Conservation (phyloP, 176 grass and related monocot genomes). For the Eragrostis nindensis region DNA sequence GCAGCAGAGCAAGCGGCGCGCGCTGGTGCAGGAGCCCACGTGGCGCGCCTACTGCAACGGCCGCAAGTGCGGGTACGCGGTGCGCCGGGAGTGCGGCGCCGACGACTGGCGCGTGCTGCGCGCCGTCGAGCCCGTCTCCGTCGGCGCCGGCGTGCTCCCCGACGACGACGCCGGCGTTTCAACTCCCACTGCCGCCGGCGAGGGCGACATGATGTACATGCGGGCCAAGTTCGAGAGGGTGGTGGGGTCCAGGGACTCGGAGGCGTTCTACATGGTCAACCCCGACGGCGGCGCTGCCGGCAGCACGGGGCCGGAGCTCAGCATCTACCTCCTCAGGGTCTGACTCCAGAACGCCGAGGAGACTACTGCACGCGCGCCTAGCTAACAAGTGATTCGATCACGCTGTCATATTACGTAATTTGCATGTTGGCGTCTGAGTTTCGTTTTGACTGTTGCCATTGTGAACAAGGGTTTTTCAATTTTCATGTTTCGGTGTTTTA, state of each 20-base stretch:
- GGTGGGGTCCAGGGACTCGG: constrained; percentile 77
- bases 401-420: not conserved
- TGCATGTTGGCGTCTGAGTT: not conserved
- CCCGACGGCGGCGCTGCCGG: constrained; percentile 54
- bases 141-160: constrained; percentile 83
- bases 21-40: constrained; percentile 68
- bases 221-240: constrained; percentile 88
- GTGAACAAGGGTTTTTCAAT: too few relatives aligned
- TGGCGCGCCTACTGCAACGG: constrained; percentile 97
- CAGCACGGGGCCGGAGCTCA: constrained; percentile 70
- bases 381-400: not conserved
- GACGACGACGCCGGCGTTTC: constrained; percentile 11
- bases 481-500: too few relatives aligned
- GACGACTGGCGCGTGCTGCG: constrained; percentile 71
- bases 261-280: constrained; percentile 97
- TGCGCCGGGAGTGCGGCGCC: constrained; percentile 68
- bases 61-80: constrained; percentile 84
- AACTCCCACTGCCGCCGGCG: not conserved
- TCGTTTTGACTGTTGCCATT: too few relatives aligned
- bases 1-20: not conserved
- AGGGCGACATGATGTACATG: constrained; percentile 95
- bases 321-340: constrained; percentile 87
- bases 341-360: not conserved
- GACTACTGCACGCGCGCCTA: not conserved
- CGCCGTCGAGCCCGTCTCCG: constrained; percentile 75